Base-by-base conservation (phyloP, 2,329 filamentous ascomycete genomes). In the Diaporthe citri region DNA sequence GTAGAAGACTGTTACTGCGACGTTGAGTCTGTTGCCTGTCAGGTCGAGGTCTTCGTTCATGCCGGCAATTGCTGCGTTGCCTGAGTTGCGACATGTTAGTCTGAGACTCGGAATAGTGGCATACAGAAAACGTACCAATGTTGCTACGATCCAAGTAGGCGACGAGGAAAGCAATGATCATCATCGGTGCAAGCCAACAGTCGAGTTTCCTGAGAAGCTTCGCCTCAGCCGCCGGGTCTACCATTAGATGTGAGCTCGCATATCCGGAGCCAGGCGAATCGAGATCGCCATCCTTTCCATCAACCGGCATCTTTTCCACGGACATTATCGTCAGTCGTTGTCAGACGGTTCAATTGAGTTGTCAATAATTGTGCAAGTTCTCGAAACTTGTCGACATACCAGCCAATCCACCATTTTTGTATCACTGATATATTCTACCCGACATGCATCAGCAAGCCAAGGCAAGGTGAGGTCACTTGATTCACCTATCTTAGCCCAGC, bases 61-160 rank as follows among this genome's bases (percentile, higher is more conserved):
- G 2, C 88, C 87, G 78, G 93, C 93, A 6, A 94, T 86, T 8
- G 89, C 87, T 22, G 92, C 92, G 83, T 94, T 94, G 12, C 60
- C 60, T 66, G 28, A 8, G 10, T 64, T 48, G 28, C 4, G 28
- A 41, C n/a, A 17, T 48, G 8, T 66, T n/a, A 66, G 60, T 4
- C 28, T 12, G 20, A 10, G 20, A 34, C 28, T 34, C 20, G 28
- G 4, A 13, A 66, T n/a, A 1, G 41, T 4, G 8, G 25, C 22
- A 64, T 46, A 20, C 8, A 5, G 10, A 20, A 25, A 34, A 48
- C 10, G 28, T 34, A 71, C 92, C 92, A 76, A 95, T 95, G 80
- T 95, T 95, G 70, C 94, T 91, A 82, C 88, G 87, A 80, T 95
- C 94, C 12, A 96, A 84, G 81, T 95, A 96, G 78, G 91, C 93